Base-by-base conservation (phyloP, 495 filamentous ascomycete genomes). In the Podospora didyma region DNA sequence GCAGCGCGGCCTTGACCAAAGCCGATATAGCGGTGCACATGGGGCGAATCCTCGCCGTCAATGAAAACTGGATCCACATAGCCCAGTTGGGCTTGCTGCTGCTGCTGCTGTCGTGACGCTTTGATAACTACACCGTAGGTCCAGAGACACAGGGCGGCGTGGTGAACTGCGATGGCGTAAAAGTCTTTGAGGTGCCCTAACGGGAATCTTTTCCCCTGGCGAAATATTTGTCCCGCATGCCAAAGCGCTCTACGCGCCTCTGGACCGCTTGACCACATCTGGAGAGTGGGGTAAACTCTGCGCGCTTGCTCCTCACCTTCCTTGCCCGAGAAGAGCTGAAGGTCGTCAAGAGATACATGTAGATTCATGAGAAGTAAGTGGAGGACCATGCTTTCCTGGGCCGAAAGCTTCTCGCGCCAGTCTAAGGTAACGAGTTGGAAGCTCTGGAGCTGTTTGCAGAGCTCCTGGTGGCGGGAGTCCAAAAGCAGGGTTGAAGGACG, bases 311-410 rank as follows among this genome's bases (percentile, higher is more conserved):
- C 79, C 52, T 82, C 79, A 52, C 83, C 84, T 51, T 85, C 81
- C 35, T 84, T 82, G 0, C 83, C 83, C 0, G 82, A 80, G 50
- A 87, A 85, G 1, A 83, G 76, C 55, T 89, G 84, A 0, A 88
- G 75, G 49, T 87, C 84, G 50, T 86, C 84, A 0, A 86, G 73
- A 0, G 82, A 82, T 57, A 84, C 77, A 64, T 86, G 73, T 0
- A 87, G 68, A 57, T 82, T 75, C 76, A 87, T 81, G 7, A 81
- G 70, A 1, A 85, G 67, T 0, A 85, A 69, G 55, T 87, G 78
- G 4, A 82, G 65, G 2, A 85, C 60, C 5, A 86, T 64, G 2
- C 68, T 67, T 21, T 79, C 69, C 41, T 75, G 71, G 7, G 70
- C 61, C 1, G 67, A 68, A 7, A 71, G 58, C 45, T 55, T 58